A percentile compares a stretch with the other conserved stretches of the same genome.
phyloP scores from a whole-genome alignment of 352 stramenopile species.

The Phytophthora agathidicida region DNA sequence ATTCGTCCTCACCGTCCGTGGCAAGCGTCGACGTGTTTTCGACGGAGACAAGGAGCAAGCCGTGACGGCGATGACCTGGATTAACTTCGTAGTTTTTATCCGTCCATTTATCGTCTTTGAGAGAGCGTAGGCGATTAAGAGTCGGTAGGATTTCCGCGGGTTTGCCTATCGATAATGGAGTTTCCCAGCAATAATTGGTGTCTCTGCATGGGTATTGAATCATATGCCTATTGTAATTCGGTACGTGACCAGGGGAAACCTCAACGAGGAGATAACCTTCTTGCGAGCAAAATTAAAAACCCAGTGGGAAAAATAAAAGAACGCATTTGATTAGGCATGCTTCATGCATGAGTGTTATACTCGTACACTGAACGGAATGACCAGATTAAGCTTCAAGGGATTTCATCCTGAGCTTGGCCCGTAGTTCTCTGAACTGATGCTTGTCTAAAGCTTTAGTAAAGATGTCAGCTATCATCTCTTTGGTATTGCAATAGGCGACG shows the following conservation, averaged over 20 bases:
- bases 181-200: background rate
- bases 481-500: constrained; percentile 31
- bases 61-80: background rate
- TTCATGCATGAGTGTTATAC: constrained; percentile 10
- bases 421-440: constrained; percentile 1
- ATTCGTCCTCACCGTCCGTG: constrained; percentile 1
- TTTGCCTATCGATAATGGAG: constrained; percentile 1
- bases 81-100: constrained; percentile 3
- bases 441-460: too few species aligned
- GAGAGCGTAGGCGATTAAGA: background rate
- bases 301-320: constrained; percentile 7
- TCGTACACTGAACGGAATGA: constrained; percentile 1
- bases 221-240: background rate
- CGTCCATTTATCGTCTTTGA: constrained; percentile 1
- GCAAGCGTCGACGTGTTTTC: background rate
- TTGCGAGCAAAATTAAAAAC: too few species aligned
- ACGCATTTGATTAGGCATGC: constrained; percentile 3
- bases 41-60: background rate
- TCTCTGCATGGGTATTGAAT: background rate
- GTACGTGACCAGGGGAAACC: constrained; percentile 6
- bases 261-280: too few species aligned
- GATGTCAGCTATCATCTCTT: constrained; percentile 31
- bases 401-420: constrained; percentile 2
- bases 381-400: background rate
- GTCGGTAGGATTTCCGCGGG: background rate